A percentile compares a stretch with the other conserved stretches of the same genome.
Evolutionary conservation across 108 stramenopile genomes (phyloP).

Genomic region (Nitzschia putrida): DNA sequence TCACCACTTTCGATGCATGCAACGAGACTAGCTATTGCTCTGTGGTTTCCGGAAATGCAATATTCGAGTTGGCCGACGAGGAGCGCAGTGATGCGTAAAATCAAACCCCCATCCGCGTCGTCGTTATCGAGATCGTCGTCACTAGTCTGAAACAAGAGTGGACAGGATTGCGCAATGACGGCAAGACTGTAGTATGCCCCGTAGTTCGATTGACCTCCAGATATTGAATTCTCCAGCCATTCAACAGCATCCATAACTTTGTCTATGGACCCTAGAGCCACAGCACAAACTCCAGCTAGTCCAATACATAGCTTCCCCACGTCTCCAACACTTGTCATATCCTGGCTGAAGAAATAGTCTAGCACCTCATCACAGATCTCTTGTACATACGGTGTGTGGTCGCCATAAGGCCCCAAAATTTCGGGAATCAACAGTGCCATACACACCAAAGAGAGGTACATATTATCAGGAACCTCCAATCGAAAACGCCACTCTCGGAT

Average conservation of each 20-base stretch:
- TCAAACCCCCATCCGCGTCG: slow-evolving; percentile 8
- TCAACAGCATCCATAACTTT: slow-evolving; percentile 46
- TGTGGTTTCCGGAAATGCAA: slow-evolving; percentile 34
- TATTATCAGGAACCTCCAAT: slow-evolving; percentile 34
- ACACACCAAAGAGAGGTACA: slow-evolving; percentile 30
- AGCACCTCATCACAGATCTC: slow-evolving; percentile 38
- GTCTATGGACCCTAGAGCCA: slow-evolving; percentile 19
- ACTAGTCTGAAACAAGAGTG: slow-evolving; percentile 13
- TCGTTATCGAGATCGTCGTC: slow-evolving; percentile 3
- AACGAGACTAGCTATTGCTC: slow-evolving; percentile 33
- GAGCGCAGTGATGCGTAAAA: slow-evolving; percentile 35
- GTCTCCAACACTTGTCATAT: slow-evolving; percentile 27
- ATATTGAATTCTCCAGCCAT: slow-evolving; percentile 45
- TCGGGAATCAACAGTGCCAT: slow-evolving; percentile 41
- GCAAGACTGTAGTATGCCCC: slow-evolving; percentile 64
- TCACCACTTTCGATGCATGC: slow-evolving; percentile 40
- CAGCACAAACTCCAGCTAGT: slow-evolving; percentile 32
- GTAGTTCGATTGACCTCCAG: slow-evolving; percentile 42
- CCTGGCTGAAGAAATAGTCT: slow-evolving; percentile 30
- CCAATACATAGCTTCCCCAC: slow-evolving; percentile 41
- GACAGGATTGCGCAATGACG: slow-evolving; percentile 50
- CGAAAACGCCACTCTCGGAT: slow-evolving; percentile 36
- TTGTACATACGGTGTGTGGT: slow-evolving; percentile 28
- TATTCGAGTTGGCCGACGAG: slow-evolving; percentile 37
- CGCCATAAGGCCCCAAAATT: slow-evolving; percentile 34